Percentiles rank a stretch among this genome's conserved stretches.
Evolutionary conservation across 257 asterid species (phyloP).

Genomic region (Solanum etuberosum): DNA sequence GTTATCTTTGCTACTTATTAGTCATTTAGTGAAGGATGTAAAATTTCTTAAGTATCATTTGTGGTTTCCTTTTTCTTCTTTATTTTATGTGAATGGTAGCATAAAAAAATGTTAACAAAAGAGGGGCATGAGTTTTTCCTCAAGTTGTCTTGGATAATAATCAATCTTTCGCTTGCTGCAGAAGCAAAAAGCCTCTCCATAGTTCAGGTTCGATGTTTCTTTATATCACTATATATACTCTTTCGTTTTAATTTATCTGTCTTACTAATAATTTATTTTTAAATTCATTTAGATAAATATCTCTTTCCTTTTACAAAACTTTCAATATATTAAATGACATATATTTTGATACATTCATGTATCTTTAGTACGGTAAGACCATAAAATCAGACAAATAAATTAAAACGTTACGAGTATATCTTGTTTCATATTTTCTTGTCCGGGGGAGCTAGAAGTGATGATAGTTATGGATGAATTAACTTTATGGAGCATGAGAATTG

Average conservation of each 20-base stretch:
- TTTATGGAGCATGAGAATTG: neutral
- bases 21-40: constrained; percentile 15
- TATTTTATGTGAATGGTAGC: neutral
- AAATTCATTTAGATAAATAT: neutral
- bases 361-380: neutral
- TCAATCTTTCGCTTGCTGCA: constrained; percentile 10
- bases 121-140: neutral
- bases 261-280: neutral
- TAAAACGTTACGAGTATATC: neutral
- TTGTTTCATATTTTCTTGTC: neutral
- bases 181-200: neutral
- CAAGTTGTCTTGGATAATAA: constrained; percentile 7
- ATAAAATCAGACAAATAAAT: no score
- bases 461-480: neutral
- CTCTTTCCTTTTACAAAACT: no score
- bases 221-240: neutral
- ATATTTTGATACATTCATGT: no score
- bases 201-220: neutral
- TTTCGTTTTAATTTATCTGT: no score
- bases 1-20: neutral
- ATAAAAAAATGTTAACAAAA: neutral
- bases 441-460: neutral
- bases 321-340: neutral
- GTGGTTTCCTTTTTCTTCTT: neutral
- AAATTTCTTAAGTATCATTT: constrained; percentile 21